Conservation (phyloP, 108 stramenopile species). For the Nitzschia putrida region DNA sequence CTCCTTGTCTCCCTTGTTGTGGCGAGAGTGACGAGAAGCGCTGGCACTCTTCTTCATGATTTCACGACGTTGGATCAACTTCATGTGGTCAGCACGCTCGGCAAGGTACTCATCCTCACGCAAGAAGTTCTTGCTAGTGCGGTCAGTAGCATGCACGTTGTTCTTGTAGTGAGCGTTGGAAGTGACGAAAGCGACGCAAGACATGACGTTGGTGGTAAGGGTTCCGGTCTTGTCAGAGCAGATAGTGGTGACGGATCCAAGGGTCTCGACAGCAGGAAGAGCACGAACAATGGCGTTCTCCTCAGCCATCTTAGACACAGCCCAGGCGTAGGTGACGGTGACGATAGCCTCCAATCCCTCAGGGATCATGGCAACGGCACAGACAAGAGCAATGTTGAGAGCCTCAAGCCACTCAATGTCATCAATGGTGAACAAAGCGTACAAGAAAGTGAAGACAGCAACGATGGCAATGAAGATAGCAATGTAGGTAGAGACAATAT, state of each 20-base stretch:
- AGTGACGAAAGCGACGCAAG: conserved; percentile 74
- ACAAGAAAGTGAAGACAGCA: conserved; percentile 78
- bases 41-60: conserved; percentile 37
- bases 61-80: conserved; percentile 33
- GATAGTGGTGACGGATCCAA: conserved; percentile 93
- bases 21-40: conserved; percentile 27
- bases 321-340: conserved; percentile 88
- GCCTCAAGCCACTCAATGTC: conserved; percentile 53
- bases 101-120: conserved; percentile 63
- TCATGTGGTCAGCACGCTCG: conserved; percentile 47
- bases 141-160: conserved; percentile 54
- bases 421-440: conserved; percentile 62
- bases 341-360: conserved; percentile 97
- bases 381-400: conserved; percentile 74
- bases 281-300: conserved; percentile 89
- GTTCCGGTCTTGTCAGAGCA: conserved; percentile 99
- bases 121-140: conserved; percentile 52
- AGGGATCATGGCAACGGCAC: conserved; percentile 96
- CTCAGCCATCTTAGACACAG: conserved; percentile 85
- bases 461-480: conserved; percentile 75
- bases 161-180: conserved; percentile 71
- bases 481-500: conserved; percentile 83
- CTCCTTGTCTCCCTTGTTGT: conserved; percentile 13
- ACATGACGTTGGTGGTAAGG: conserved; percentile 94
- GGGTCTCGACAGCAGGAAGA: conserved; percentile 95